Percentiles rank a stretch among this genome's conserved stretches.
Evolutionary conservation across 495 filamentous ascomycete genomes (phyloP).

Genomic region (Penicillium diatomitis): DNA sequence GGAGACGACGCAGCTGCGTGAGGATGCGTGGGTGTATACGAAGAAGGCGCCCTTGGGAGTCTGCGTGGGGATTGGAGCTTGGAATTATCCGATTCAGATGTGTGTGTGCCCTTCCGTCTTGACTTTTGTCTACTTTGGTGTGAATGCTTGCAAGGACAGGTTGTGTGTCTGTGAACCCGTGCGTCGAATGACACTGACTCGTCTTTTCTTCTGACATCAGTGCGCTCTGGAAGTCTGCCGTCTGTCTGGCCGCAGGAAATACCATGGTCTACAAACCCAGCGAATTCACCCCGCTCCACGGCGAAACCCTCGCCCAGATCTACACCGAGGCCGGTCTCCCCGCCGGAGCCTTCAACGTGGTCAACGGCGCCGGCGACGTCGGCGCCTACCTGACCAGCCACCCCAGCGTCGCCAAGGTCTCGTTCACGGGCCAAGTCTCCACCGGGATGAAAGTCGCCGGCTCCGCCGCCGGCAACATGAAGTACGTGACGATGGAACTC

Average conservation of each 20-base stretch:
- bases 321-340: slow-evolving; percentile 67
- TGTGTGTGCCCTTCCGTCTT: slow-evolving; percentile 13
- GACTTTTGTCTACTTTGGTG: background rate
- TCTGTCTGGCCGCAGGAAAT: slow-evolving; percentile 75
- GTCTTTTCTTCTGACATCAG: slow-evolving; percentile 11
- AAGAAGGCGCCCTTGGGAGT: slow-evolving; percentile 67
- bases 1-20: slow-evolving; percentile 55
- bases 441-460: slow-evolving; percentile 69
- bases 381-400: slow-evolving; percentile 61
- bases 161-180: no score
- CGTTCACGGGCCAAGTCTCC: slow-evolving; percentile 72
- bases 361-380: slow-evolving; percentile 64
- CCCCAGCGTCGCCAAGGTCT: slow-evolving; percentile 65
- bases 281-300: slow-evolving; percentile 71
- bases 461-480: slow-evolving; percentile 63
- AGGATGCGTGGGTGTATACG: slow-evolving; percentile 66
- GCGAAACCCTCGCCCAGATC: slow-evolving; percentile 56
- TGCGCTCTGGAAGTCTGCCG: slow-evolving; percentile 77
- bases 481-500: slow-evolving; percentile 79
- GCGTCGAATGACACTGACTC: background rate
- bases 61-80: slow-evolving; percentile 71
- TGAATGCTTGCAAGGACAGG: no score
- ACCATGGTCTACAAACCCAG: slow-evolving; percentile 83
- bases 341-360: slow-evolving; percentile 71
- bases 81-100: slow-evolving; percentile 85